A percentile compares a stretch with the other conserved stretches of the same genome.
Conservation (phyloP, 345 rosid species). For the Turritis glabra region DNA sequence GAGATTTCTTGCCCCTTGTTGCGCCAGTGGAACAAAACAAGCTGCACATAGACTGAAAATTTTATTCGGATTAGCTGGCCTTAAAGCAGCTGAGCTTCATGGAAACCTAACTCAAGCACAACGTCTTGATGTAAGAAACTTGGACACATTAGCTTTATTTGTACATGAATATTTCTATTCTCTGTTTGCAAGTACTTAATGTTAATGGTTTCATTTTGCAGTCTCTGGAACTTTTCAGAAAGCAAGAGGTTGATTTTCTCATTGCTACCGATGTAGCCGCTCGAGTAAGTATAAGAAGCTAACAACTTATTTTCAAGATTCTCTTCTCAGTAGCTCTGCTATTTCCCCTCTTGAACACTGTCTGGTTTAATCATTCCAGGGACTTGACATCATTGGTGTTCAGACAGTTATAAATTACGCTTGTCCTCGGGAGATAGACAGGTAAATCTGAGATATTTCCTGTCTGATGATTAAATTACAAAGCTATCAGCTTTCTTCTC, state of each 20-base stretch:
- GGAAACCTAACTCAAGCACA: slow-evolving; percentile 97
- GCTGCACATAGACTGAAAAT: slow-evolving; percentile 97
- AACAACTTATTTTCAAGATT: neutral
- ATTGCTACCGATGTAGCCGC: slow-evolving; percentile 98
- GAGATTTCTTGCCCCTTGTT: slow-evolving; percentile 24
- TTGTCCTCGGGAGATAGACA: slow-evolving; percentile 94
- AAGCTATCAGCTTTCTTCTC: slow-evolving; percentile 7
- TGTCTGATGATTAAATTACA: neutral
- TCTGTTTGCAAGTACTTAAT: slow-evolving; percentile 18
- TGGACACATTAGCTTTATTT: neutral
- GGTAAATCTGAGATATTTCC: slow-evolving; percentile 40
- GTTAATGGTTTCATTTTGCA: slow-evolving; percentile 40
- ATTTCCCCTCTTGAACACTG: slow-evolving; percentile 16
- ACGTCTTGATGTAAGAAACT: slow-evolving; percentile 83
- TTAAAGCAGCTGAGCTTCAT: slow-evolving; percentile 95
- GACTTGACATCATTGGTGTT: slow-evolving; percentile 96
- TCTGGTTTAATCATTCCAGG: slow-evolving; percentile 47
- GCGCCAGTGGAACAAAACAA: slow-evolving; percentile 89
- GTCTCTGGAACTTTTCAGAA: slow-evolving; percentile 95
- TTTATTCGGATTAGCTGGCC: slow-evolving; percentile 80
- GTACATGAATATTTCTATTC: neutral
- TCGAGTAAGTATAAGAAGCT: slow-evolving; percentile 60
- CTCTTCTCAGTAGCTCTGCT: slow-evolving; percentile 14
- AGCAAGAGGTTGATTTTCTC: slow-evolving; percentile 86
- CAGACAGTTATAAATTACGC: slow-evolving; percentile 94